Percentiles rank a stretch among this genome's conserved stretches.
Evolutionary conservation across 345 rosid species (phyloP).

Genomic region (Erysimum cheiranthoides): DNA sequence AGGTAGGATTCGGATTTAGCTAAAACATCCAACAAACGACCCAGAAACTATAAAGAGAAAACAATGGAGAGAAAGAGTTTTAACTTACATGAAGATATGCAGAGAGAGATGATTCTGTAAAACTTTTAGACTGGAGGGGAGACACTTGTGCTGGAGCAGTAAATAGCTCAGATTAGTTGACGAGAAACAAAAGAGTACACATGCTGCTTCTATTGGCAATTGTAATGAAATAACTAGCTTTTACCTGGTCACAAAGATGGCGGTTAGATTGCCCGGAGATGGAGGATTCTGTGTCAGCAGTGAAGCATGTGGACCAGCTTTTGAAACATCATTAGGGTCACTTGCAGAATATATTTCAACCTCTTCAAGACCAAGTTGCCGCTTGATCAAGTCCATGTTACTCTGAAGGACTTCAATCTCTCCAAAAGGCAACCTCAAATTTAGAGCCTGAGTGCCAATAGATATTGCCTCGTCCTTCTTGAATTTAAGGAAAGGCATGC

Average conservation of each 20-base stretch:
- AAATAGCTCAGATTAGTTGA: not conserved
- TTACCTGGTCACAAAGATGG: slow-evolving; percentile 69
- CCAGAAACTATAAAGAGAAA: no score
- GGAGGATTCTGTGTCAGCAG: slow-evolving; percentile 75
- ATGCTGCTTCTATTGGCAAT: not conserved
- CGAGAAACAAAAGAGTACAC: not conserved
- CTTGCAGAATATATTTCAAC: slow-evolving; percentile 61
- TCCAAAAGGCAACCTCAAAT: slow-evolving; percentile 82
- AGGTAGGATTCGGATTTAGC: no score
- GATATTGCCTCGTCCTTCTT: slow-evolving; percentile 79
- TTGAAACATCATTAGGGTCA: slow-evolving; percentile 52
- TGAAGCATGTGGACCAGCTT: slow-evolving; percentile 61
- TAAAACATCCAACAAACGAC: no score
- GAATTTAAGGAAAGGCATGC: slow-evolving; percentile 91
- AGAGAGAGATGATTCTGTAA: no score
- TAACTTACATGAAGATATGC: no score
- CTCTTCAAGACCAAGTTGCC: slow-evolving; percentile 73
- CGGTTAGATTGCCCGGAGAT: slow-evolving; percentile 84
- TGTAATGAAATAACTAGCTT: slow-evolving; percentile 15
- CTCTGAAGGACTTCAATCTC: slow-evolving; percentile 79
- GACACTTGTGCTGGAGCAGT: not conserved
- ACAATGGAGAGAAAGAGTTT: no score
- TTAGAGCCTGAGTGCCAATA: slow-evolving; percentile 74
- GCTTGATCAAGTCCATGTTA: slow-evolving; percentile 79
- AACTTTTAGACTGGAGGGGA: slow-evolving; percentile 12